Percentiles rank a stretch among this genome's conserved stretches.
Evolutionary conservation across 352 stramenopile species (phyloP).

Genomic region (Paralagenidium karlingii): DNA sequence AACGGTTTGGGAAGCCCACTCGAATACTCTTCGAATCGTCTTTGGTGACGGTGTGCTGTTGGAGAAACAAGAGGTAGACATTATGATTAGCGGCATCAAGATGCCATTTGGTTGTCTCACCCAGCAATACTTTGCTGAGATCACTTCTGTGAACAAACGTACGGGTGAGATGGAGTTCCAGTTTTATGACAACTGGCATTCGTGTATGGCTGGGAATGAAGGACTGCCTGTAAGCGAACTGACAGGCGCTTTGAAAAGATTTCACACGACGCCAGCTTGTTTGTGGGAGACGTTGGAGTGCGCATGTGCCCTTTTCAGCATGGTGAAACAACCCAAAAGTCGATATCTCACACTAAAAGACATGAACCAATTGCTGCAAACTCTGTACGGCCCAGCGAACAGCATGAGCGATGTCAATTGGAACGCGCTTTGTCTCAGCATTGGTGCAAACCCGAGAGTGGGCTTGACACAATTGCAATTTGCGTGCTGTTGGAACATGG

Average conservation of each 20-base stretch:
- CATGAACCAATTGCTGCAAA: no score
- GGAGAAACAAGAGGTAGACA: conserved; percentile 10
- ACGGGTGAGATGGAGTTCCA: conserved; percentile 32
- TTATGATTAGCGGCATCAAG: conserved; percentile 28
- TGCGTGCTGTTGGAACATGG: conserved; percentile 32
- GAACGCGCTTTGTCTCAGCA: conserved; percentile 16
- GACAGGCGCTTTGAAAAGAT: conserved; percentile 25
- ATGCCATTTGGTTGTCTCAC: conserved; percentile 2
- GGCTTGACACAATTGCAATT: conserved; percentile 36
- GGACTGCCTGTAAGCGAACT: conserved; percentile 25
- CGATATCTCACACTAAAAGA: no score
- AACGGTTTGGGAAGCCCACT: conserved; percentile 30
- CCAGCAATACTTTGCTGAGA: not conserved
- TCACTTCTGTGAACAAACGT: no score
- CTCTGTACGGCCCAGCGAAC: no score
- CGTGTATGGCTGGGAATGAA: conserved; percentile 28
- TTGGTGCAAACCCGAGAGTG: conserved; percentile 17
- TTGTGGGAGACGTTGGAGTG: conserved; percentile 49
- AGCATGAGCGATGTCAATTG: no score
- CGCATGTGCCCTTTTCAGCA: conserved; percentile 31
- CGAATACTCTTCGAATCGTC: conserved; percentile 17
- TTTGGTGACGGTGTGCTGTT: conserved; percentile 16
- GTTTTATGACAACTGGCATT: conserved; percentile 40
- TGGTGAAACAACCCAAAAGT: conserved; percentile 13
- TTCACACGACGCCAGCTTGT: conserved; percentile 24